phyloP scores from a whole-genome alignment of 2,329 filamentous ascomycete genomes.

The Cladophialophora psammophila region DNA sequence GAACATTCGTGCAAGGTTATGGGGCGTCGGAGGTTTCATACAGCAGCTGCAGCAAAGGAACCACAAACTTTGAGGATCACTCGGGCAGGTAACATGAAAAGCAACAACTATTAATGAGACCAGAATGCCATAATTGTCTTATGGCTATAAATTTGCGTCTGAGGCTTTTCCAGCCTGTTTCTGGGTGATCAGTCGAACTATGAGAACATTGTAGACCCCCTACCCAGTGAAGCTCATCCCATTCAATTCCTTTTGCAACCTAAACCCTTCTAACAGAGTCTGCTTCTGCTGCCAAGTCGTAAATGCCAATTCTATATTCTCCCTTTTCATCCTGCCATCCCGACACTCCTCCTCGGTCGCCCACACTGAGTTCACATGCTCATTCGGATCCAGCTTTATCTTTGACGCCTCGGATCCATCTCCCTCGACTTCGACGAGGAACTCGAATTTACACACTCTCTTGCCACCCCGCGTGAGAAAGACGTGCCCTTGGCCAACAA shows the following conservation, averaged over 20 bases:
- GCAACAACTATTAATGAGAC: not conserved
- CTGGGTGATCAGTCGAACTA: not conserved
- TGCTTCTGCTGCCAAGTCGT: conserved; percentile 23
- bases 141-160: not conserved
- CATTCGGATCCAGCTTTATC: conserved; percentile 45
- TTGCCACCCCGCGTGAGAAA: conserved; percentile 34
- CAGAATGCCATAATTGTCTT: not conserved
- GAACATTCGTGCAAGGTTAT: not conserved
- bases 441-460: conserved; percentile 47
- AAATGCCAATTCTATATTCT: conserved; percentile 23
- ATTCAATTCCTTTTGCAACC: conserved; percentile 3
- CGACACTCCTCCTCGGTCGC: conserved; percentile 48
- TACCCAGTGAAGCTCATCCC: not conserved
- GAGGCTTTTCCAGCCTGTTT: not conserved
- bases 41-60: not conserved
- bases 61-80: not conserved
- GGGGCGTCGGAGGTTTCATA: not conserved
- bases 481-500: conserved; percentile 46
- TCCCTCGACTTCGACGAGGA: conserved; percentile 47
- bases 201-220: not conserved
- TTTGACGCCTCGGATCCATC: not conserved
- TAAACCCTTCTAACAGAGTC: conserved; percentile 27
- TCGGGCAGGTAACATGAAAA: not conserved
- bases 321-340: conserved; percentile 17
- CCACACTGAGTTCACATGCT: conserved; percentile 50